Evolutionary conservation across 768 basidiomycete species (phyloP).

Genomic region (Macrolepiota dolichaula): DNA sequence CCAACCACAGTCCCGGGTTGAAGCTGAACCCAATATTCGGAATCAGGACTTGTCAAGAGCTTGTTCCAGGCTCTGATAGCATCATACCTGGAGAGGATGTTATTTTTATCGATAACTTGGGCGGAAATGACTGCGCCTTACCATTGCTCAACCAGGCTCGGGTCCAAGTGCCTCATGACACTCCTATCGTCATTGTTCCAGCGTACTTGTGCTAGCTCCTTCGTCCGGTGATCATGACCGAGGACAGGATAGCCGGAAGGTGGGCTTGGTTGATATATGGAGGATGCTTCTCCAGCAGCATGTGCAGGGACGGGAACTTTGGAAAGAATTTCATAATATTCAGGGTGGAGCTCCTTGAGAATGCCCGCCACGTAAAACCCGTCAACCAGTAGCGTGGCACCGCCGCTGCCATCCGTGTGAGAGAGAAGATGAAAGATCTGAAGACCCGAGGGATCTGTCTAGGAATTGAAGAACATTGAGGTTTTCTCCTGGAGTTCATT

Average conservation of each 20-base stretch:
- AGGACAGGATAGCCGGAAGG: slow-evolving; percentile 67
- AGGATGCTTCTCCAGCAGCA: slow-evolving; percentile 74
- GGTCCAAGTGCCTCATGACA: slow-evolving; percentile 59
- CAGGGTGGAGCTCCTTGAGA: slow-evolving; percentile 69
- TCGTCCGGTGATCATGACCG: slow-evolving; percentile 55
- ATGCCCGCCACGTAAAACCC: slow-evolving; percentile 90
- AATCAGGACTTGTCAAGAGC: slow-evolving; percentile 72
- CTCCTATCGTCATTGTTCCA: slow-evolving; percentile 97
- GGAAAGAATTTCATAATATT: slow-evolving; percentile 67
- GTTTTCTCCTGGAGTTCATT: not conserved
- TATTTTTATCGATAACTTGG: not conserved
- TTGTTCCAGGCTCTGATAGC: slow-evolving; percentile 79
- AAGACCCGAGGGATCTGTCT: slow-evolving; percentile 94
- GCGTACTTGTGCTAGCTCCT: slow-evolving; percentile 70
- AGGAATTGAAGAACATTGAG: not conserved
- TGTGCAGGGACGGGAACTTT: slow-evolving; percentile 72
- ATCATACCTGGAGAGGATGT: slow-evolving; percentile 53
- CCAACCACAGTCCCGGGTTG: slow-evolving; percentile 82
- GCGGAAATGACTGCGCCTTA: slow-evolving; percentile 21
- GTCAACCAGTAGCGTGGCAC: slow-evolving; percentile 90
- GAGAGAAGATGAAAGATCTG: slow-evolving; percentile 95
- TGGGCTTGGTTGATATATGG: slow-evolving; percentile 57
- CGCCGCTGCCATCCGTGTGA: slow-evolving; percentile 77
- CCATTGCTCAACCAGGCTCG: slow-evolving; percentile 74
- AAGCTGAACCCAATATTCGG: slow-evolving; percentile 92